Percentiles rank a stretch among this genome's conserved stretches.
Conservation (phyloP, 805 yeast species). For the Wickerhamomyces kurtzmanii region DNA sequence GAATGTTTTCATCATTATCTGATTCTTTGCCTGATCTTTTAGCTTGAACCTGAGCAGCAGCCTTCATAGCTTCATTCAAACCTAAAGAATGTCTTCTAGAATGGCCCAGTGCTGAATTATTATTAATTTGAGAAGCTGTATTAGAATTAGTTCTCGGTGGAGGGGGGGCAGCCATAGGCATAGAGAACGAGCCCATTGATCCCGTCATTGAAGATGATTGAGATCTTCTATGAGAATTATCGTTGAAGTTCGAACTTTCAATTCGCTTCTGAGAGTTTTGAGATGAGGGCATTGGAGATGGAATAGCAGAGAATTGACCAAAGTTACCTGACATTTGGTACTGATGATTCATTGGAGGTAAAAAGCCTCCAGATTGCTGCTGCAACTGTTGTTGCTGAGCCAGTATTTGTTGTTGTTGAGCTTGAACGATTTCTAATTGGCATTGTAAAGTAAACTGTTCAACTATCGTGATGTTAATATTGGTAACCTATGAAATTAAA, state of each 20-base stretch:
- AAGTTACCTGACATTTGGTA: conserved; percentile 13
- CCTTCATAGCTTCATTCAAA: conserved; percentile 84
- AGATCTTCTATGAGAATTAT: conserved; percentile 33
- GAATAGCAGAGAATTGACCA: conserved; percentile 18
- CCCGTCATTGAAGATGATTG: conserved; percentile 31
- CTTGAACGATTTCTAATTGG: conserved; percentile 85
- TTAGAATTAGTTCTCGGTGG: conserved; percentile 5
- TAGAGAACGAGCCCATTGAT: conserved; percentile 21
- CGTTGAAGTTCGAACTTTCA: conserved; percentile 5
- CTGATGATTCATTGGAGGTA: too few species aligned
- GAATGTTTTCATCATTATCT: not conserved
- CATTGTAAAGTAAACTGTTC: conserved; percentile 85
- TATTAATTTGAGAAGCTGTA: conserved; percentile 15
- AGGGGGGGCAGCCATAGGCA: conserved; percentile 6
- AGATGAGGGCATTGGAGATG: conserved; percentile 21
- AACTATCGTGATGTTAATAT: conserved; percentile 22
- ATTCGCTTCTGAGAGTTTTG: too few species aligned
- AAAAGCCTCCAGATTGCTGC: conserved; percentile 8
- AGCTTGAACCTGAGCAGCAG: conserved; percentile 87
- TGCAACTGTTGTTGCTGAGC: conserved; percentile 45
- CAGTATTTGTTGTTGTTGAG: conserved; percentile 81
- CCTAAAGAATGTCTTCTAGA: conserved; percentile 88
- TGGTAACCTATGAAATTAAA: not conserved
- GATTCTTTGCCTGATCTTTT: conserved; percentile 36
- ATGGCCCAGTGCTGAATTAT: conserved; percentile 44